These are phyloP conservation scores for Daldinia bambusicola DNA, from an alignment of 495 filamentous ascomycete genomes.

Conservation along the genomic window DNA sequence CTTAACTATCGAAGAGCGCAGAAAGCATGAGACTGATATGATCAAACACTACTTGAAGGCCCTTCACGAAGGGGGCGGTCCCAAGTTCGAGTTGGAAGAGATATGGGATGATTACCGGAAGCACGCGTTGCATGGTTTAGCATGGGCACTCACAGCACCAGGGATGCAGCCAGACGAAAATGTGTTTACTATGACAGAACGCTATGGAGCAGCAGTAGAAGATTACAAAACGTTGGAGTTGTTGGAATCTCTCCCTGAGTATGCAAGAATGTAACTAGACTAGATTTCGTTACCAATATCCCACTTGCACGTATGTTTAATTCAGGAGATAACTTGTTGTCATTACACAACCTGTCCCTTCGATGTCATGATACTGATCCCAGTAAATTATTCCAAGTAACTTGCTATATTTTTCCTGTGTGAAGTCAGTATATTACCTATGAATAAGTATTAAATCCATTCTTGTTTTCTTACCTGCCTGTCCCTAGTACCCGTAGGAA, in stretches of 20 bases:
- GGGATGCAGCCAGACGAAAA: constrained; percentile 32
- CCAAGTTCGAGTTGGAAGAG: constrained; percentile 20
- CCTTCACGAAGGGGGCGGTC: constrained; percentile 9
- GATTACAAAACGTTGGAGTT: constrained; percentile 24
- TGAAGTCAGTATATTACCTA: no score
- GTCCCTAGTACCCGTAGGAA: no score
- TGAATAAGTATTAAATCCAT: no score
- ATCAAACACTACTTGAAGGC: constrained; percentile 15
- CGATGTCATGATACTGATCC: no score
- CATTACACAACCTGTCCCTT: no score
- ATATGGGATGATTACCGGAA: constrained; percentile 32
- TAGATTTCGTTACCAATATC: not conserved
- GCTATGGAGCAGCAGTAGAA: constrained; percentile 16
- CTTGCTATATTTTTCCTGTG: no score
- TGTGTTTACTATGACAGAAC: constrained; percentile 22
- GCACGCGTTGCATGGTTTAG: constrained; percentile 20
- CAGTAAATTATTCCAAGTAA: no score
- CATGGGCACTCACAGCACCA: constrained; percentile 17
- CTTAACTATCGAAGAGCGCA: constrained; percentile 17
- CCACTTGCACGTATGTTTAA: not conserved
- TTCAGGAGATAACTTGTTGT: not conserved
- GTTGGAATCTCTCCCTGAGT: constrained; percentile 22
- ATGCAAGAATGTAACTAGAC: constrained; percentile 1
- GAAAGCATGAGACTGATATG: constrained; percentile 14
- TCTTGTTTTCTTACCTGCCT: no score